Evolutionary conservation across 352 stramenopile genomes (phyloP).

Genomic region (Pythium aquatile): DNA sequence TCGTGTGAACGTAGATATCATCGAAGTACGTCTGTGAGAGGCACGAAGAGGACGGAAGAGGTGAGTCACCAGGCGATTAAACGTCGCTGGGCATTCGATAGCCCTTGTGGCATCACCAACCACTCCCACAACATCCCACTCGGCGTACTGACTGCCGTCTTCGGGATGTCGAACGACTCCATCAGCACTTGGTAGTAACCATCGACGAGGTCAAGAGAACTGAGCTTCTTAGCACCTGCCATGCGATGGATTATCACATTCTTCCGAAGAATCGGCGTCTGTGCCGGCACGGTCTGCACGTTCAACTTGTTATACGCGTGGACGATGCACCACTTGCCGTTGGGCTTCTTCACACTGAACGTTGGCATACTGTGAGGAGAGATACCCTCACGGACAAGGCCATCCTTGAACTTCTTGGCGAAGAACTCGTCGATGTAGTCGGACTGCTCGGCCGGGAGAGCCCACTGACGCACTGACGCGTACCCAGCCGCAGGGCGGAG

Average conservation of each 20-base stretch:
- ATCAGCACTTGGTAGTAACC: conserved; percentile 8
- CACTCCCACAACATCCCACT: too few relatives aligned
- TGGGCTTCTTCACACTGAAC: conserved; percentile 31
- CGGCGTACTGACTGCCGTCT: conserved; percentile 7
- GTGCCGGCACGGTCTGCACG: not conserved
- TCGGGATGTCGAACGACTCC: not conserved
- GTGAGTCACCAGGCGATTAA: too few relatives aligned
- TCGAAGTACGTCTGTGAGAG: too few relatives aligned
- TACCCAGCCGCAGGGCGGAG: conserved; percentile 14
- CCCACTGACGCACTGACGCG: conserved; percentile 19
- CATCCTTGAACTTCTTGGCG: conserved; percentile 15
- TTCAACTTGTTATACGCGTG: conserved; percentile 13
- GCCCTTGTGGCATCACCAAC: too few relatives aligned
- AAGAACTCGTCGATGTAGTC: conserved; percentile 28
- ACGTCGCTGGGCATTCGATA: too few relatives aligned
- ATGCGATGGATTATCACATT: conserved; percentile 19
- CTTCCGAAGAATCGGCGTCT: conserved; percentile 11
- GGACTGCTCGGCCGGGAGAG: conserved; percentile 20
- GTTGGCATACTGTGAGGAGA: conserved; percentile 24
- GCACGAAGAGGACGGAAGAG: too few relatives aligned
- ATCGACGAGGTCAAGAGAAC: conserved; percentile 5
- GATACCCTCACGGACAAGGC: conserved; percentile 21
- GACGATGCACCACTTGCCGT: conserved; percentile 24
- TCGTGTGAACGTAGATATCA: too few relatives aligned
- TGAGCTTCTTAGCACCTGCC: conserved; percentile 13